These are phyloP conservation scores for Jatropha podagrica DNA, from an alignment of 441 rosid genomes.

Conservation along the genomic window DNA sequence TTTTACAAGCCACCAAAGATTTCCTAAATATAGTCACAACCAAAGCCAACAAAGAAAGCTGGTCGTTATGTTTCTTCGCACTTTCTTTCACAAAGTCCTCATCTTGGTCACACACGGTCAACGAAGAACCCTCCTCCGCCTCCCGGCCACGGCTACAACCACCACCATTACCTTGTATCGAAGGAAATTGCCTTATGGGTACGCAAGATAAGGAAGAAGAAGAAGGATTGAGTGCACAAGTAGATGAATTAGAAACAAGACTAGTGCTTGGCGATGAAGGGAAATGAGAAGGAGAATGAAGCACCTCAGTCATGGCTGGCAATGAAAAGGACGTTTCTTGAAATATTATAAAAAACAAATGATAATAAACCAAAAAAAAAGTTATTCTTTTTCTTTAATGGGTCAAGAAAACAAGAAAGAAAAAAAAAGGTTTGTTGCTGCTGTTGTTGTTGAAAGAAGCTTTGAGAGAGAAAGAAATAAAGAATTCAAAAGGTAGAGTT, in stretches of 20 bases:
- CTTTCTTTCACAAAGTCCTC: slow-evolving; percentile 30
- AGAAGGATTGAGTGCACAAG: slow-evolving; percentile 30
- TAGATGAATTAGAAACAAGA: slow-evolving; percentile 30
- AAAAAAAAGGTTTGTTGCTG: neutral
- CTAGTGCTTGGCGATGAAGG: slow-evolving; percentile 46
- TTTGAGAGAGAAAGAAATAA: slow-evolving; percentile 7
- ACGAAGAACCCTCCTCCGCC: slow-evolving; percentile 30
- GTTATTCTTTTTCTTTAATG: neutral
- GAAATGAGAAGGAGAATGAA: slow-evolving; percentile 45
- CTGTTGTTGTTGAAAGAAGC: slow-evolving; percentile 6
- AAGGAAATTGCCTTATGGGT: neutral
- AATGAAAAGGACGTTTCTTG: slow-evolving; percentile 31
- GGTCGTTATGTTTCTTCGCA: slow-evolving; percentile 38
- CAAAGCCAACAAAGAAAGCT: slow-evolving; percentile 72
- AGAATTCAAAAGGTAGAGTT: slow-evolving; percentile 31
- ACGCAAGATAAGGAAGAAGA: slow-evolving; percentile 29
- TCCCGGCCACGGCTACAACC: neutral
- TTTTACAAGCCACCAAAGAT: slow-evolving; percentile 68
- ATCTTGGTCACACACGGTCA: slow-evolving; percentile 21
- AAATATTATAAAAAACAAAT: slow-evolving; percentile 12
- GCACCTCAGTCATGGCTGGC: slow-evolving; percentile 71
- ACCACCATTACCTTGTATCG: neutral
- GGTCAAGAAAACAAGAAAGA: slow-evolving; percentile 1
- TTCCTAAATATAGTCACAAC: slow-evolving; percentile 68
- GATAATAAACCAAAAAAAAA: neutral